Evolutionary conservation across 2,329 filamentous ascomycete species (phyloP).

Genomic region (Mycosphaerella arachidis): DNA sequence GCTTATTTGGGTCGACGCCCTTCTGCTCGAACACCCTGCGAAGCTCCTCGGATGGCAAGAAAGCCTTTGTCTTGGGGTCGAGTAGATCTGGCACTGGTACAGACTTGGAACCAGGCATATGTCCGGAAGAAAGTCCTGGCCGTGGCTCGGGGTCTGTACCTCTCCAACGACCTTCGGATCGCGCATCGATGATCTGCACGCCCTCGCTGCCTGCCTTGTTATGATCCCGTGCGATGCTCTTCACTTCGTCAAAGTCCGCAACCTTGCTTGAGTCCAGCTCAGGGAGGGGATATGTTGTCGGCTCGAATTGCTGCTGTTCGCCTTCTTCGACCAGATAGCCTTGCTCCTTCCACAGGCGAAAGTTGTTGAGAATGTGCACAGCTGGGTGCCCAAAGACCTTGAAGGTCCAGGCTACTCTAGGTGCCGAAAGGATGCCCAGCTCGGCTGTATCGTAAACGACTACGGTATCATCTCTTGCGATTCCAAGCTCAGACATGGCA

Average conservation of each 20-base stretch:
- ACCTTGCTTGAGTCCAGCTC: slow-evolving; percentile 57
- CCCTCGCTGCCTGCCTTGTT: slow-evolving; percentile 80
- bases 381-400: slow-evolving; percentile 81
- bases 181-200: slow-evolving; percentile 84
- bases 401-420: slow-evolving; percentile 89
- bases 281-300: slow-evolving; percentile 41
- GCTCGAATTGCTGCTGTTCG: slow-evolving; percentile 49
- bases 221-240: slow-evolving; percentile 67
- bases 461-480: slow-evolving; percentile 78
- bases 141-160: slow-evolving; percentile 83
- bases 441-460: slow-evolving; percentile 94
- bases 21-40: slow-evolving; percentile 72
- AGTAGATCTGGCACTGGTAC: slow-evolving; percentile 76
- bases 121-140: slow-evolving; percentile 75
- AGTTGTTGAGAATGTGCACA: slow-evolving; percentile 93
- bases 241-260: slow-evolving; percentile 76
- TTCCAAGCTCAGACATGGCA: slow-evolving; percentile 84
- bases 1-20: slow-evolving; percentile 71
- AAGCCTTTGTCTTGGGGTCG: slow-evolving; percentile 75
- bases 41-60: slow-evolving; percentile 68
- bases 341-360: slow-evolving; percentile 84
- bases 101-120: slow-evolving; percentile 83
- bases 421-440: slow-evolving; percentile 88
- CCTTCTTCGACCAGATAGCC: slow-evolving; percentile 80
- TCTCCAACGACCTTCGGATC: slow-evolving; percentile 72